Conservation (phyloP, 345 rosid species). For the rapeseed (Brassica napus) region Da-Ae NC_063447.1:53157001-53157500, state of each 20-base stretch:
- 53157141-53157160: too few species aligned
- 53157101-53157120: too few species aligned
- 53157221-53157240: not conserved
- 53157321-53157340: conserved; percentile 1
- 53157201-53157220: too few species aligned
- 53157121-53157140: too few species aligned
- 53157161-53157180: too few species aligned
- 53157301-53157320: conserved; percentile 45
- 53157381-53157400: conserved; percentile 20
- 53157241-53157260: not conserved
- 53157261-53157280: not conserved
- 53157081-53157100: too few species aligned
- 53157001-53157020: too few species aligned
- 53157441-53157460: conserved; percentile 8
- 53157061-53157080: too few species aligned
- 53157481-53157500: not conserved
- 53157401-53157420: conserved; percentile 17
- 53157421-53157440: conserved; percentile 30
- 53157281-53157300: conserved; percentile 47
- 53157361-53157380: conserved; percentile 30
- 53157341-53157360: conserved; percentile 27
- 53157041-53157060: too few species aligned
- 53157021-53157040: too few species aligned
- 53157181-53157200: too few species aligned
- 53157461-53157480: not conserved